Evolutionary conservation across 306 rosid genomes (phyloP), one percentile per base, ranked within the genome.

Genomic region (Calophaca sinica): DNA sequence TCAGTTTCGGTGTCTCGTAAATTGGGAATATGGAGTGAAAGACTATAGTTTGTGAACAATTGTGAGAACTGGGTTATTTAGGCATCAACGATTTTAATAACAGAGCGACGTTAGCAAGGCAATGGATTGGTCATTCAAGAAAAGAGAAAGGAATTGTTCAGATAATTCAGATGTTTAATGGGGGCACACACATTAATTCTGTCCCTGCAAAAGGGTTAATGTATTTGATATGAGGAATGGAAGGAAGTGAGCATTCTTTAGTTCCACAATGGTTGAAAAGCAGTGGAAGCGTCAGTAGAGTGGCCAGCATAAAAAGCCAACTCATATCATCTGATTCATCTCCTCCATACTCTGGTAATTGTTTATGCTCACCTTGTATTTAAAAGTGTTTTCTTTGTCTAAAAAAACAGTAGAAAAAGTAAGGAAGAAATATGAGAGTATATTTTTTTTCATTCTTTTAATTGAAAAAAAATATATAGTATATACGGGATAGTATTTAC

Each of bases 251-350:
- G 50, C 61, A 62, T 38, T 45, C 84, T 31, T 68, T 80, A 33
- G 80, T 69, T 33, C 84, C 84, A 3, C 67, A 75, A 61, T 80
- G 84, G 84, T 68, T 80, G 80, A 80, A 80, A 80, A 62, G 80
- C 76, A 74, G 64, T 73, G 79, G 50, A 73, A 65, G 49, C 74
- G 42, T 50, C 36, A 20, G 26, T 20, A 20, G 26, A 20, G 26
- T 20, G 26, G 26, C 26, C 1, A 20, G 26, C 1, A 20, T 20
- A 20, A 20, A 20, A 20, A 50, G 41, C 60, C 81, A 81, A 70
- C 68, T 68, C 51, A 52, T 68, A 20, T 20, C 26, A 20, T 20
- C 26, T 20, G 26, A 20, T 31, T 52, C 75, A 49, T 39, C 77
- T 20, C 12, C 77, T 20, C 12, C 46, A 1, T n/a, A 70, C 74